Base-by-base conservation (phyloP, 306 rosid species). In the Chamaecrista fasciculata region DNA sequence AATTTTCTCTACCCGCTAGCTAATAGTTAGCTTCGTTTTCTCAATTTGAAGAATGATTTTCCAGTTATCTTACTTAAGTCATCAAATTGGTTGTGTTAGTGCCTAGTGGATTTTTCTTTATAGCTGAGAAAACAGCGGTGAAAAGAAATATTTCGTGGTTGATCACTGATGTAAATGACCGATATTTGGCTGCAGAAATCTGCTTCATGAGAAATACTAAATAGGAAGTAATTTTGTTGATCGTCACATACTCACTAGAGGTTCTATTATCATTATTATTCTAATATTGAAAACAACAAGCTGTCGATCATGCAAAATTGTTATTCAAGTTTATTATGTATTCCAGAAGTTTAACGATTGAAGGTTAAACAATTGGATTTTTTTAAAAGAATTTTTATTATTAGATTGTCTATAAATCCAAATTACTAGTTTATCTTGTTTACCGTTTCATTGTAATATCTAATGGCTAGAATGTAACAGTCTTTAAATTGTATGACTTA, bases 401-500 rank as follows among this genome's bases (percentile, higher is more conserved):
- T n/a, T n/a, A n/a, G n/a, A n/a, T n/a, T 52, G 70, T 48, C 20
- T 36, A 25, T 55, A 28, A 20, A 52, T 62, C 9, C 59, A 42
- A 15, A 47, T 49, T 66, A 5, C 47, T 69, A 33, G 66, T 58
- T 49, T 64, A 60, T 23, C 33, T 39, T 53, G 59, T 55, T 40
- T 69, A 68, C 73, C 15, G 26, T 20, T 64, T 63, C 44, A 51
- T 12, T 50, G 46, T 76, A 39, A 47, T 44, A 37, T 19, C 31
- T 50, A 53, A 43, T 71, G 62, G 19, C 69, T 69, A 42, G 64
- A 62, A 73, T 67, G 44, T 76, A 20, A 10, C 43, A 48, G 70
- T 49, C 70, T 81, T 56, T 59, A 25, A 26, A 57, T 73, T 79
- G 82, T 50, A 85, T 77, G 78, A 61, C 64, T 76, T 42, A 62